Evolutionary conservation across 129 eudicot genomes (phyloP).

Genomic region (Solidago caesia): DNA sequence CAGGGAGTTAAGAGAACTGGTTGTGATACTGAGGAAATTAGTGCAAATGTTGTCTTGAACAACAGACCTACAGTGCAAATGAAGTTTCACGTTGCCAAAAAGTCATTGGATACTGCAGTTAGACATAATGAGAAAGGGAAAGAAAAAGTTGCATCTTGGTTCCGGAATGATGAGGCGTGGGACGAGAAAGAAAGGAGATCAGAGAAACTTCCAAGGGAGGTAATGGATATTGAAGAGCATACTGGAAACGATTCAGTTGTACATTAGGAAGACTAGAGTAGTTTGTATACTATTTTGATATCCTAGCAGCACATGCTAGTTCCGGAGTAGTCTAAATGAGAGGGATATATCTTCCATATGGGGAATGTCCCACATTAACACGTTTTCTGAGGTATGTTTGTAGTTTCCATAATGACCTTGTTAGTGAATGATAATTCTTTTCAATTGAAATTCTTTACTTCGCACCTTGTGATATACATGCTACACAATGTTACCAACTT

Average conservation of each 20-base stretch:
- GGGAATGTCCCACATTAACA: conserved; percentile 49
- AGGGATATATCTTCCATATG: conserved; percentile 42
- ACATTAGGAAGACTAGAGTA: conserved; percentile 57
- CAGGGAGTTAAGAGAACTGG: conserved; percentile 24
- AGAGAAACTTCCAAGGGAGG: conserved; percentile 52
- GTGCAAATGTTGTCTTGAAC: conserved; percentile 29
- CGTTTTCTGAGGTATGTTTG: conserved; percentile 71
- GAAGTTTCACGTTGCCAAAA: conserved; percentile 43
- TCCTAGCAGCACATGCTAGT: conserved; percentile 48
- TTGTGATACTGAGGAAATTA: conserved; percentile 34
- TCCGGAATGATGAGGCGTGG: conserved; percentile 41
- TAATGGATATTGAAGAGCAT: conserved; percentile 49
- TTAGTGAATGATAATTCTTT: conserved; percentile 47
- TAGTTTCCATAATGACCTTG: conserved; percentile 43
- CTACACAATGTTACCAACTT: background rate
- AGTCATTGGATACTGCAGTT: conserved; percentile 23
- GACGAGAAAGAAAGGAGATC: conserved; percentile 55
- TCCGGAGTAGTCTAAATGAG: conserved; percentile 51
- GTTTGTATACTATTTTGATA: conserved; percentile 70
- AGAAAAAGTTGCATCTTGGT: conserved; percentile 36
- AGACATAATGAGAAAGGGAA: conserved; percentile 29
- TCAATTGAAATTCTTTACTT: conserved; percentile 38
- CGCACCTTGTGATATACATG: conserved; percentile 7
- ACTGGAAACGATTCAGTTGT: conserved; percentile 55
- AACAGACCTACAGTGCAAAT: conserved; percentile 48